Evolutionary conservation across 73 alveolate genomes (phyloP).

Genomic region (Tetrahymena elliotti): DNA sequence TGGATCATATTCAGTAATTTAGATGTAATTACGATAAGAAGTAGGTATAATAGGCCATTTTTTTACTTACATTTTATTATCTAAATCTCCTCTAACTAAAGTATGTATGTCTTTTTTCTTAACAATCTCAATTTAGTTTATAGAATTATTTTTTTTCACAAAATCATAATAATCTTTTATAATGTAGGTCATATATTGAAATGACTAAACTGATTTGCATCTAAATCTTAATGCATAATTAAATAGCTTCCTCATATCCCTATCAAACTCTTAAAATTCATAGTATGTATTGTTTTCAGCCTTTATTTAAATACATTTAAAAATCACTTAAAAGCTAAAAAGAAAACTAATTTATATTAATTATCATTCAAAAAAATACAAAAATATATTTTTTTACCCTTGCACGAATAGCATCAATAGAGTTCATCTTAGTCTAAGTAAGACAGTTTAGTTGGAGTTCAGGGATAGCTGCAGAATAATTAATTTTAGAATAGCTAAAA

Average conservation of each 20-base stretch:
- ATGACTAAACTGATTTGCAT: neutral
- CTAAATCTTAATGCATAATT: neutral
- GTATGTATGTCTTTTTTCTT: constrained; percentile 1
- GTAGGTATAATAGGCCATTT: constrained; percentile 40
- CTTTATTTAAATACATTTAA: neutral
- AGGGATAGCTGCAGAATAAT: neutral
- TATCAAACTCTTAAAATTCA: neutral
- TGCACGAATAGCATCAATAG: neutral
- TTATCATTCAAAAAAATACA: no score
- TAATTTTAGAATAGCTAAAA: neutral
- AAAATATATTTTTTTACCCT: neutral
- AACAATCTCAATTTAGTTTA: neutral
- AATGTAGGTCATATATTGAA: neutral
- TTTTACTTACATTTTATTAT: constrained; percentile 1
- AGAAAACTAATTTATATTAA: no score
- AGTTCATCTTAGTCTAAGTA: neutral
- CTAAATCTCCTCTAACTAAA: constrained; percentile 1
- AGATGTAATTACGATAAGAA: constrained; percentile 5
- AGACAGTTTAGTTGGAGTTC: neutral
- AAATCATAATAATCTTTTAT: neutral
- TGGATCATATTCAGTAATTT: constrained; percentile 29
- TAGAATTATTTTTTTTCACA: neutral
- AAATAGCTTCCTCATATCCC: neutral
- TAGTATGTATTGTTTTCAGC: neutral
- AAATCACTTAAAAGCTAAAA: neutral